phyloP scores from a whole-genome alignment of 139 green algal genomes.

The Parachlorella kessleri region DNA sequence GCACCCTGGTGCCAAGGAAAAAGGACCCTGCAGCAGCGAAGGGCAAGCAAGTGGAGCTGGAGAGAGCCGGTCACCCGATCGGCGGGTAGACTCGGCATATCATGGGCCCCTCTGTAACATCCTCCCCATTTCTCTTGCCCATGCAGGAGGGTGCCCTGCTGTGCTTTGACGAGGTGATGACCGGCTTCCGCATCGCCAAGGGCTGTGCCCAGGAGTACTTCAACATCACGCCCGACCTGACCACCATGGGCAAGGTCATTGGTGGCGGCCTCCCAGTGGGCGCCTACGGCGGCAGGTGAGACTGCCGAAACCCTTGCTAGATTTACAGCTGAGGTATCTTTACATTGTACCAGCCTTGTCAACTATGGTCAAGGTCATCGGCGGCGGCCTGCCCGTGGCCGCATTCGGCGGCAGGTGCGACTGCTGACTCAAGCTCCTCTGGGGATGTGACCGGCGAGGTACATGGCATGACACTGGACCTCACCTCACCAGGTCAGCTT shows the following conservation, averaged over 20 bases:
- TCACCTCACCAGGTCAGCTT: too few species aligned
- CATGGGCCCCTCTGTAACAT: too few species aligned
- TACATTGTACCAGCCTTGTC: constrained; percentile 97
- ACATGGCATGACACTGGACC: too few species aligned
- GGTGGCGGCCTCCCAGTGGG: constrained; percentile 97
- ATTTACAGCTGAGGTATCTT: too few species aligned
- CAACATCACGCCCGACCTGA: constrained; percentile 96
- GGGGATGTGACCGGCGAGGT: too few species aligned
- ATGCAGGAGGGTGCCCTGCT: constrained; percentile 90
- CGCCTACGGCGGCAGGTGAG: constrained; percentile 87
- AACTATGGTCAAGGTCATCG: constrained; percentile 99
- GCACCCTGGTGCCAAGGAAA: too few species aligned
- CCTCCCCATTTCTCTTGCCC: neutral
- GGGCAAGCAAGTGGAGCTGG: too few species aligned
- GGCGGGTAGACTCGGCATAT: too few species aligned
- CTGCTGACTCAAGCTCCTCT: too few species aligned
- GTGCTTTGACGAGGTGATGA: constrained; percentile 99
- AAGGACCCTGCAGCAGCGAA: too few species aligned
- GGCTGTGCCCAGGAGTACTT: constrained; percentile 93
- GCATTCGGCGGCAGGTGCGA: constrained; percentile 88
- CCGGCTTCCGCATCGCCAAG: constrained; percentile 91
- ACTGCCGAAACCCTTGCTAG: too few species aligned
- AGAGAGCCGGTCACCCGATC: too few species aligned
- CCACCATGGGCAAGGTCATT: constrained; percentile 99
- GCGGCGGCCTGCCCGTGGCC: constrained; percentile 96